Conservation (phyloP, 176 grass and related monocot species). For the Calamus simplicifolius region DNA sequence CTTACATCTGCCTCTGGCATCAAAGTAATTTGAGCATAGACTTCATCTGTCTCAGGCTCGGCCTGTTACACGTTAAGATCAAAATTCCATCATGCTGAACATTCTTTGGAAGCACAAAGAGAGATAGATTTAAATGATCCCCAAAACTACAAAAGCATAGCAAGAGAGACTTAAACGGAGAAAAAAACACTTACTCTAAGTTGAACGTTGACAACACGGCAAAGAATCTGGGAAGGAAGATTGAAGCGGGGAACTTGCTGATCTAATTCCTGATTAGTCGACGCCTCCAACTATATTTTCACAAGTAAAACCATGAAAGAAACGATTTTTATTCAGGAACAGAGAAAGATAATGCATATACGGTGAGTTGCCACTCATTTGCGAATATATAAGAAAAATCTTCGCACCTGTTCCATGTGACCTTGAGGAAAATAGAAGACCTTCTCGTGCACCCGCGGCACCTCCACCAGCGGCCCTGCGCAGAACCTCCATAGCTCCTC, state of each 20-base stretch:
- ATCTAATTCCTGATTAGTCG: conserved; percentile 49
- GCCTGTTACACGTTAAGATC: conserved; percentile 28
- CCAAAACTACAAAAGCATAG: too few species aligned
- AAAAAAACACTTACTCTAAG: conserved; percentile 43
- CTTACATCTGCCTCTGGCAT: conserved; percentile 68
- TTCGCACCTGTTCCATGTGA: conserved; percentile 77
- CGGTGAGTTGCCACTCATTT: too few species aligned
- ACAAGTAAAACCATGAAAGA: conserved; percentile 6
- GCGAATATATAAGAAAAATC: too few species aligned
- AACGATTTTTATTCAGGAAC: background rate
- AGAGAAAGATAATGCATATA: background rate
- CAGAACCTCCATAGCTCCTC: conserved; percentile 83
- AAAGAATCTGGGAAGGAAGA: conserved; percentile 84
- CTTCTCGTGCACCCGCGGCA: conserved; percentile 54
- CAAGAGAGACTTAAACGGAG: too few species aligned
- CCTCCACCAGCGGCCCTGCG: conserved; percentile 82
- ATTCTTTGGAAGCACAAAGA: background rate
- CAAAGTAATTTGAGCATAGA: conserved; percentile 87
- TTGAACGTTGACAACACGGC: conserved; percentile 77
- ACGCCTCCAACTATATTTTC: conserved; percentile 43
- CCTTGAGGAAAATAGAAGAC: conserved; percentile 99
- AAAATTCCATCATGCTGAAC: background rate
- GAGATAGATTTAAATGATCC: too few species aligned
- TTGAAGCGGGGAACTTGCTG: conserved; percentile 46
- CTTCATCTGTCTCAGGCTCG: conserved; percentile 87